These are phyloP conservation scores for Magnusiomyces tetraspermus DNA, from an alignment of 1,139 yeast genomes.

Conservation along the genomic window DNA sequence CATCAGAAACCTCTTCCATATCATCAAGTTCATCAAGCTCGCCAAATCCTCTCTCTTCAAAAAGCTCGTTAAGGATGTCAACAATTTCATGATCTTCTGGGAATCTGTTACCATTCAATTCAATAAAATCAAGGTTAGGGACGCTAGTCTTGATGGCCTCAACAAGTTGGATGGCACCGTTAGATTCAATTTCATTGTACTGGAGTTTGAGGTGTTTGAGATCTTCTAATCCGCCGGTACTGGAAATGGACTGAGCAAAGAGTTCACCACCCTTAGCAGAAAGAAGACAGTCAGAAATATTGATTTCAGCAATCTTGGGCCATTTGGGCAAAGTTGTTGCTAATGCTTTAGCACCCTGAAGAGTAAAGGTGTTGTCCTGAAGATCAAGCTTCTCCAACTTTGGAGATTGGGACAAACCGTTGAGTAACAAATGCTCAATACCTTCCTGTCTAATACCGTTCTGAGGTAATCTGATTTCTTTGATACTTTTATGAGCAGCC, in stretches of 20 bases:
- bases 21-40: constrained; percentile 89
- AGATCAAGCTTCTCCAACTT: constrained; percentile 65
- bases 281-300: constrained; percentile 80
- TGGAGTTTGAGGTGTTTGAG: constrained; percentile 64
- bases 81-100: constrained; percentile 63
- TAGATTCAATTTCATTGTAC: constrained; percentile 75
- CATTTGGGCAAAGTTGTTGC: constrained; percentile 49
- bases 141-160: constrained; percentile 46
- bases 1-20: constrained; percentile 81
- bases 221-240: constrained; percentile 23
- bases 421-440: constrained; percentile 58
- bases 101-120: constrained; percentile 86
- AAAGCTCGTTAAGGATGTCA: constrained; percentile 47
- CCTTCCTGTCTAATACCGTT: constrained; percentile 97
- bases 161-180: constrained; percentile 50
- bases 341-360: constrained; percentile 68
- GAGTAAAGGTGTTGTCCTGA: constrained; percentile 91
- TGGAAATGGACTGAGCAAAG: constrained; percentile 36
- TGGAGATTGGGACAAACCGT: constrained; percentile 58
- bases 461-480: constrained; percentile 75
- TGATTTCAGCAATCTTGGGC: constrained; percentile 59
- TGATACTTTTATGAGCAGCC: constrained; percentile 65
- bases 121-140: constrained; percentile 55
- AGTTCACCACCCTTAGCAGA: constrained; percentile 61
- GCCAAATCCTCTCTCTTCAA: constrained; percentile 67